Percentiles rank a stretch among this genome's conserved stretches.
phyloP scores from a whole-genome alignment of 495 filamentous ascomycete genomes.

The Pyrenula massariospora region DNA sequence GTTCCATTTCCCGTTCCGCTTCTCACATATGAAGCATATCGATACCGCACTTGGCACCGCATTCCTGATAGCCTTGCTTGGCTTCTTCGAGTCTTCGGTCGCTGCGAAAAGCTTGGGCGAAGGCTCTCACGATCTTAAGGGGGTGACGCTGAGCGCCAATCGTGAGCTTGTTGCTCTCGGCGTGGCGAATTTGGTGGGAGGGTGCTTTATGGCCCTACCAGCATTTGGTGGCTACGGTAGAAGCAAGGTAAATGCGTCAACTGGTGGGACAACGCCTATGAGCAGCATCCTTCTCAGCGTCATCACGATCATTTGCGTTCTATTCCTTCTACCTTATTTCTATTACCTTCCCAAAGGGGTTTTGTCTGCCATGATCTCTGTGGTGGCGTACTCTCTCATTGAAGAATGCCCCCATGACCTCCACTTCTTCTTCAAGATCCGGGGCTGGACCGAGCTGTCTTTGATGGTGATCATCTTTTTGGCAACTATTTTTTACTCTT shows the following conservation, averaged over 20 bases:
- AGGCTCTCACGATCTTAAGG: slow-evolving; percentile 46
- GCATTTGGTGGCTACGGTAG: slow-evolving; percentile 94
- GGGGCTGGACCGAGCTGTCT: slow-evolving; percentile 69
- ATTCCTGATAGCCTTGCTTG: slow-evolving; percentile 86
- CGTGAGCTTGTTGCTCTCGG: slow-evolving; percentile 90
- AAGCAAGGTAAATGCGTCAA: slow-evolving; percentile 87
- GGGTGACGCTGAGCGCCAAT: slow-evolving; percentile 76
- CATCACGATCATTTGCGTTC: slow-evolving; percentile 68
- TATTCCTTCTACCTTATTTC: slow-evolving; percentile 79
- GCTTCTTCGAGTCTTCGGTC: slow-evolving; percentile 98
- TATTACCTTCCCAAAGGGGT: slow-evolving; percentile 96
- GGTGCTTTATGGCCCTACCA: slow-evolving; percentile 80
- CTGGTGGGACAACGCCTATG: slow-evolving; percentile 88
- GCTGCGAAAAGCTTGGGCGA: slow-evolving; percentile 83
- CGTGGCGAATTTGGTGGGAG: slow-evolving; percentile 79
- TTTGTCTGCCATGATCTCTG: slow-evolving; percentile 85
- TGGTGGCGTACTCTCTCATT: slow-evolving; percentile 86
- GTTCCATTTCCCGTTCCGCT: slow-evolving; percentile 76
- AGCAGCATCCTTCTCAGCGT: slow-evolving; percentile 71
- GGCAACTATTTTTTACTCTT: slow-evolving; percentile 85
- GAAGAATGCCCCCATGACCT: slow-evolving; percentile 93
- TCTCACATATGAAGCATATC: slow-evolving; percentile 64
- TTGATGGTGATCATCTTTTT: slow-evolving; percentile 86
- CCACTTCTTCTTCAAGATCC: slow-evolving; percentile 75
- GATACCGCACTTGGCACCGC: slow-evolving; percentile 83